These are phyloP conservation scores for Chytridium lagenaria DNA, from an alignment of 371 early-diverging fungal species.

Conservation along the genomic window DNA sequence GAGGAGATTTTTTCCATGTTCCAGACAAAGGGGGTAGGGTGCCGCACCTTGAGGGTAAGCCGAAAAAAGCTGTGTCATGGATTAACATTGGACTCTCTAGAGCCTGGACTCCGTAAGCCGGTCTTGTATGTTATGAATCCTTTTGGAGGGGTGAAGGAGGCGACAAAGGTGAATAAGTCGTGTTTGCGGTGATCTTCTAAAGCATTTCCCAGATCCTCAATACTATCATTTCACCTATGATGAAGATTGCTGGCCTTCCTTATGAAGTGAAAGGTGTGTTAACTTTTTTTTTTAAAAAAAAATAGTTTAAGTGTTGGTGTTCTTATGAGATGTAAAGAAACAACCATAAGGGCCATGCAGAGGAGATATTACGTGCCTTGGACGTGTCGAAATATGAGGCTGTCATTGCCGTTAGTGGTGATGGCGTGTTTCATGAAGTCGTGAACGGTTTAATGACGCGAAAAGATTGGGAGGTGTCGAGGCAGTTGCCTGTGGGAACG, in stretches of 20 bases:
- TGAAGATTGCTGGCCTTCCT: slow-evolving; percentile 67
- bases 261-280: slow-evolving; percentile 64
- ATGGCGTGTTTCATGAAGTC: slow-evolving; percentile 81
- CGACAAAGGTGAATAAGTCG: slow-evolving; percentile 36
- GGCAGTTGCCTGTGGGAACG: slow-evolving; percentile 66
- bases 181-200: background rate
- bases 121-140: slow-evolving; percentile 70
- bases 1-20: background rate
- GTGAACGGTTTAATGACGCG: slow-evolving; percentile 76
- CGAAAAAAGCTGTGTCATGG: too few relatives aligned
- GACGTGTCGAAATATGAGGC: slow-evolving; percentile 64
- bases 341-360: slow-evolving; percentile 67
- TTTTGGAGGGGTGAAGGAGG: slow-evolving; percentile 74
- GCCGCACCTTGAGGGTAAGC: too few relatives aligned
- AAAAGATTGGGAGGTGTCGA: slow-evolving; percentile 64
- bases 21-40: background rate
- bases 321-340: slow-evolving; percentile 58
- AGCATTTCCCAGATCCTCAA: slow-evolving; percentile 53
- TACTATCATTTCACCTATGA: slow-evolving; percentile 66
- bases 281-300: background rate
- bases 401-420: slow-evolving; percentile 75
- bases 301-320: background rate
- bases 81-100: background rate
- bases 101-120: slow-evolving; percentile 23
- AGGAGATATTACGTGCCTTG: slow-evolving; percentile 66